Evolutionary conservation across 352 stramenopile genomes (phyloP).

Genomic region (Plasmopara viticola): DNA sequence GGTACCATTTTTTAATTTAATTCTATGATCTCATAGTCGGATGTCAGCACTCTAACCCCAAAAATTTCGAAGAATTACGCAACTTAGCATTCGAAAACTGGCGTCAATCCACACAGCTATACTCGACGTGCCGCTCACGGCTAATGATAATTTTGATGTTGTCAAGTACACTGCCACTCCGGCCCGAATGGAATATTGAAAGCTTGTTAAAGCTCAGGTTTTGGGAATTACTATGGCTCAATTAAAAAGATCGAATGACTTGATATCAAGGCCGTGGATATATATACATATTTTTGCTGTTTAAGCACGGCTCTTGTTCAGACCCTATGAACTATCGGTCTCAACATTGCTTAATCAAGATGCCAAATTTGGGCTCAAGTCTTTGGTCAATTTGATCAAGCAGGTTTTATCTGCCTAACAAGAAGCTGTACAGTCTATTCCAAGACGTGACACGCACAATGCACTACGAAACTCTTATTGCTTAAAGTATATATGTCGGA

Average conservation of each 20-base stretch:
- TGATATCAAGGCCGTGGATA: not conserved
- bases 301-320: not conserved
- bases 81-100: not conserved
- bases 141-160: not conserved
- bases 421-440: not conserved
- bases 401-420: no score
- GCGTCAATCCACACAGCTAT: not conserved
- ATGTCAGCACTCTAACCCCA: not conserved
- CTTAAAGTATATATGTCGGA: not conserved
- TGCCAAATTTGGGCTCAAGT: not conserved
- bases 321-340: not conserved
- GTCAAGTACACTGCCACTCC: not conserved
- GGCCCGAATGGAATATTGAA: not conserved
- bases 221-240: not conserved
- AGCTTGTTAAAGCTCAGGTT: not conserved
- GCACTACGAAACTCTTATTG: not conserved
- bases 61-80: not conserved
- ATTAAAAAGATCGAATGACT: not conserved
- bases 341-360: not conserved
- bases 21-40: slow-evolving; percentile 1
- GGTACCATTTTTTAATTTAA: slow-evolving; percentile 4
- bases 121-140: not conserved
- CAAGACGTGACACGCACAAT: not conserved
- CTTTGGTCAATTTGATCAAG: not conserved
- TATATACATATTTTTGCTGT: not conserved